phyloP scores from a whole-genome alignment of 257 asterid species.

The Euphrasia confusa region DNA sequence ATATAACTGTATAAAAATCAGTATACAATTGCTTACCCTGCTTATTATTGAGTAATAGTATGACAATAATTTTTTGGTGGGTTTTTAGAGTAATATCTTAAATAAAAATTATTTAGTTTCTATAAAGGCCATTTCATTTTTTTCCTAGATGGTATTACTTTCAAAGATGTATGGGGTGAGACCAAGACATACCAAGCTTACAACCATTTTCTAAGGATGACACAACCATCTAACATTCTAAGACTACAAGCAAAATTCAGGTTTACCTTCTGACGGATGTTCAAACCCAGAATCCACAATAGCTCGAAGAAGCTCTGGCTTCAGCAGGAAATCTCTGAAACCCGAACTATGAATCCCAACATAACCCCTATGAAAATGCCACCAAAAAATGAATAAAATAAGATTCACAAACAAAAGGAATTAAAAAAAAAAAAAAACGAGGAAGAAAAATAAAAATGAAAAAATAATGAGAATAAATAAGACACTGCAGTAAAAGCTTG shows the following conservation, averaged over 20 bases:
- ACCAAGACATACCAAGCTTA: background rate
- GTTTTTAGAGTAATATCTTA: too few relatives aligned
- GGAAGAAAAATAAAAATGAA: background rate
- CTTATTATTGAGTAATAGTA: too few relatives aligned
- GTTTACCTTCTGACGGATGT: constrained; percentile 45
- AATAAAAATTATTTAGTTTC: too few relatives aligned
- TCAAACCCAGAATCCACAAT: constrained; percentile 43
- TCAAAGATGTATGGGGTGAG: background rate
- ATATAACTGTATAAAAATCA: too few relatives aligned
- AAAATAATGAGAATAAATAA: background rate
- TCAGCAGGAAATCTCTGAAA: constrained; percentile 41
- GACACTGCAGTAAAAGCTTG: background rate
- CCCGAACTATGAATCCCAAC: constrained; percentile 46
- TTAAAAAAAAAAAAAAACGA: too few relatives aligned
- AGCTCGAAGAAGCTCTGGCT: constrained; percentile 48
- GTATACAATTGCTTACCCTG: too few relatives aligned
- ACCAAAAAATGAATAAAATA: background rate
- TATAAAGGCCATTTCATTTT: too few relatives aligned
- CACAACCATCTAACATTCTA: background rate
- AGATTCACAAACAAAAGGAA: background rate
- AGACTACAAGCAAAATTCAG: background rate
- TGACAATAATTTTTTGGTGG: too few relatives aligned
- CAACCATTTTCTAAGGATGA: background rate
- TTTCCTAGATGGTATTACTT: background rate
- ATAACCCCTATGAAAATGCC: constrained; percentile 31